These are phyloP conservation scores for Pholiota adiposa DNA, from an alignment of 1,284 basidiomycete species.

Conservation along the genomic window DNA sequence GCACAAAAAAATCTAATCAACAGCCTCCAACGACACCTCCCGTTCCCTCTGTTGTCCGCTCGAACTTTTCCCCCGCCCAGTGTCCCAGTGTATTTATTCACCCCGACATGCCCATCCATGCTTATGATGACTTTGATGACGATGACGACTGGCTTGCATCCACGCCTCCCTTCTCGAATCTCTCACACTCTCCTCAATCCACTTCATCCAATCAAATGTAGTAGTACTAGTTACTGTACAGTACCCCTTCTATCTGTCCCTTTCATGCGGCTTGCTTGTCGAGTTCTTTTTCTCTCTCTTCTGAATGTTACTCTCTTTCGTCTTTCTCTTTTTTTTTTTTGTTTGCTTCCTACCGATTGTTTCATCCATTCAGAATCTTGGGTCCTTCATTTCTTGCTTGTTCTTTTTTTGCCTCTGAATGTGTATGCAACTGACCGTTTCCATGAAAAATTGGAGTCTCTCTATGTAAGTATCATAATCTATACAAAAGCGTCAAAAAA, in stretches of 20 bases:
- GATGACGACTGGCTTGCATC: not conserved
- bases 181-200: not conserved
- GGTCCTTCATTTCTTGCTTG: not conserved
- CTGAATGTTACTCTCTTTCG: not conserved
- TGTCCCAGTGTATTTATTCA: no score
- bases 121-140: no score
- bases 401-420: no score
- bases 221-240: not conserved
- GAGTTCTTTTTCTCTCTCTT: not conserved
- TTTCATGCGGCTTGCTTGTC: not conserved
- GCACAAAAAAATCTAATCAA: no score
- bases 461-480: no score
- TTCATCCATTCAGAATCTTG: not conserved
- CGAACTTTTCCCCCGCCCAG: no score
- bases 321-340: not conserved
- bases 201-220: not conserved
- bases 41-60: not conserved
- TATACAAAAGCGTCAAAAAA: no score
- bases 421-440: no score
- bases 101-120: no score
- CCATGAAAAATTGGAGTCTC: no score
- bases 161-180: not conserved
- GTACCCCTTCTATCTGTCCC: not conserved
- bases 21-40: slow-evolving; percentile 4
- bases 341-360: not conserved